Evolutionary conservation across 345 rosid genomes (phyloP).

Genomic region (Carallia pectinifolia): DNA sequence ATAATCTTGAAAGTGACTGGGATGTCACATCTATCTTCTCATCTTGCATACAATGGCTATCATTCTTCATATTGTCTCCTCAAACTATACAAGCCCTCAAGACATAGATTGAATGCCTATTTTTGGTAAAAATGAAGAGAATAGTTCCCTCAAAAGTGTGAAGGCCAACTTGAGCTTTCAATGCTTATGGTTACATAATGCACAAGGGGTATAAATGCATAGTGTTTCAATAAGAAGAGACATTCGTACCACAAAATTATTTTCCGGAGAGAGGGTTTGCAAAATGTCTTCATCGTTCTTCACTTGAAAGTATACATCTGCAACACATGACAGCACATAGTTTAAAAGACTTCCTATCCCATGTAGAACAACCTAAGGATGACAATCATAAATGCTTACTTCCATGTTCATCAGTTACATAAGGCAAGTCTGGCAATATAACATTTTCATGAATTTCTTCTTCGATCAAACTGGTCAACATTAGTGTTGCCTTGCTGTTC

Average conservation of each 20-base stretch:
- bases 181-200: not conserved
- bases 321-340: slow-evolving; percentile 23
- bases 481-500: slow-evolving; percentile 72
- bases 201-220: not conserved
- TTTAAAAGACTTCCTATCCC: not conserved
- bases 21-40: not conserved
- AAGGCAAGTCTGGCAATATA: slow-evolving; percentile 85
- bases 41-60: not conserved
- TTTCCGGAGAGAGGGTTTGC: slow-evolving; percentile 61
- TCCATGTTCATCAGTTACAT: slow-evolving; percentile 80
- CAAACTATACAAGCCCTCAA: not conserved
- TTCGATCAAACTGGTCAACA: slow-evolving; percentile 57
- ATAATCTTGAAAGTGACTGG: not conserved
- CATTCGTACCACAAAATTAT: slow-evolving; percentile 67
- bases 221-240: slow-evolving; percentile 10
- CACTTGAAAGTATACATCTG: slow-evolving; percentile 87
- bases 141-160: not conserved
- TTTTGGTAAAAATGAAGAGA: not conserved
- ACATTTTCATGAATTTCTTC: slow-evolving; percentile 72
- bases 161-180: not conserved
- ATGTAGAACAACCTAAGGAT: not conserved
- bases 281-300: slow-evolving; percentile 78
- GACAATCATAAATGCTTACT: slow-evolving; percentile 36
- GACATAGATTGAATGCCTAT: not conserved
- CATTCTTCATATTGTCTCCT: not conserved